Evolutionary conservation across 2,329 filamentous ascomycete species (phyloP), one percentile per base, ranked within the genome.

Genomic region (Penicillium sclerotiorum): DNA sequence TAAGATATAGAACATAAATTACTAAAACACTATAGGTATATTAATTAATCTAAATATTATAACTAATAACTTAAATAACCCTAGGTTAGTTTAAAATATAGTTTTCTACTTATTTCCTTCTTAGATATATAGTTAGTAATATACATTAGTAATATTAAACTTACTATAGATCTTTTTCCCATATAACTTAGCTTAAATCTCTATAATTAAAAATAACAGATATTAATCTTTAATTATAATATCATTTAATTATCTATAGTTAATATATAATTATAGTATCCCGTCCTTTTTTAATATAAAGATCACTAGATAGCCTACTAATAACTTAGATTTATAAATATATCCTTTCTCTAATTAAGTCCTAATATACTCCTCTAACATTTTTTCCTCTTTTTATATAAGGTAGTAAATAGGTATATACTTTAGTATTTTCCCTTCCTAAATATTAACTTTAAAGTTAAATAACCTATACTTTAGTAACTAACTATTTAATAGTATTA

Each of bases 41-140:
- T 36, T 36, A 36, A 18, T 36, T 36, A 32, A 32, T 13, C 28
- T 32, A 32, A 32, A 32, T 6, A 7, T 8, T 36, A 18, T 36
- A 17, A 20, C n/a, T 9, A 36, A 18, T 36, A 36, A 4, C 20
- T 33, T 15, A 15, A 40, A 40, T 2, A 32, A 33, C 12, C 25
- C 15, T 18, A 43, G 27, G 6, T 49, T 43, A 7, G 15, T 49
- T 9, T 8, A 37, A 22, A 49, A 49, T n/a, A 8, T 21, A 20
- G 4, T 40, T 49, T 49, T 49, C 41, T 41, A 49, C 22, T 49
- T 28, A 35, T 49, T 11, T n/a, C 12, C n/a, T 44, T 41, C 8
- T 8, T 45, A 40, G 9, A 49, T 49, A 21, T 12, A 13, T 21
- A 49, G 12, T 9, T 32, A n/a, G 8, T 49, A 25, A 36, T 45